Base-by-base conservation (phyloP, 1,284 basidiomycete genomes). In the Erythrobasidium hasegawianum region DNA sequence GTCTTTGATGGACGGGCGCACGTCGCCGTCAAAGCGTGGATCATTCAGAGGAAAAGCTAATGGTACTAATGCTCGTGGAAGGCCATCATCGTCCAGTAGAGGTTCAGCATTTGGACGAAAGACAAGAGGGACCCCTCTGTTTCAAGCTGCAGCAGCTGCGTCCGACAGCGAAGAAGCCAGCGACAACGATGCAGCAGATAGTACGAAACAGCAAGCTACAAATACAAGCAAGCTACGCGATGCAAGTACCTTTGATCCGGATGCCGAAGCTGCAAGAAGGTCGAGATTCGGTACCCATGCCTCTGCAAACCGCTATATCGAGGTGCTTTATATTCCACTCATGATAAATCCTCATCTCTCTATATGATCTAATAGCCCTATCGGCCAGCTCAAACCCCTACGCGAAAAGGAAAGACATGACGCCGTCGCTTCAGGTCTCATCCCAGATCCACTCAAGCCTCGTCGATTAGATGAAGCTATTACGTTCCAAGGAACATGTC, bases 401-500 rank as follows among this genome's bases (percentile, higher is more conserved):
- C 85, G 93, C 47, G 86, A 89, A 69, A 77, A 79, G 9, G 88
- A 95, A 74, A 83, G 88, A 54, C 86, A 86, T 71, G 82, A 77
- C 41, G 89, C 88, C n/a, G 90, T 95, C 67, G 81, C 84, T 1
- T 84, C 87, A 33, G 91, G 92, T 3, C 85, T 89, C 72, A 91
- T 96, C 82, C 89, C 90, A 65, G 89, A 92, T 72, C 91, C 90
- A 0, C 76, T 81, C 29, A 85, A 86, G 29, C 84, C 88, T 2
- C 89, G 87, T 70, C 82, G 87, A 24, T 82, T 97, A 7, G 87
- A 88, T 68, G 87, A 93, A 68, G 93, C 95, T 1, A 89, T 93
- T 61, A 88, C 87, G 33, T 86, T 97, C 73, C 83, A 89, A 13
- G 95, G 95, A 18, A 94, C 90, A 1, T 97, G 95, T 75, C 80